A percentile compares a stretch with the other conserved stretches of the same genome.
These are phyloP conservation scores for Crithidia expoeki DNA, from an alignment of 208 protist genomes.

Conservation along the genomic window DNA sequence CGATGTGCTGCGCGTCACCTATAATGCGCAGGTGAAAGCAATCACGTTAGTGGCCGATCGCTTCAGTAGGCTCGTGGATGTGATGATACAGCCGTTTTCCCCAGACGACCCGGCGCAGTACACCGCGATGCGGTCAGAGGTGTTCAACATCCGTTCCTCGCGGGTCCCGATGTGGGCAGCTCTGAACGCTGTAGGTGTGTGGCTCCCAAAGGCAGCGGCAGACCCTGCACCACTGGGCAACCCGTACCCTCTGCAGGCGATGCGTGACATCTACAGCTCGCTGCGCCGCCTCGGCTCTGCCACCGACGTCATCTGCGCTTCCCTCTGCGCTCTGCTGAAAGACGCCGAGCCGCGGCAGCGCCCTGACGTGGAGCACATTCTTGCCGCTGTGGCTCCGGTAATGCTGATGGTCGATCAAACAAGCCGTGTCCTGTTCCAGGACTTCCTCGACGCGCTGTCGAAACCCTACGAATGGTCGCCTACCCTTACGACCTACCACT, in stretches of 20 bases:
- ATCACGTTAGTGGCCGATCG: constrained; percentile 35
- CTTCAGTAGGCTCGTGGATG: constrained; percentile 41
- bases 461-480: constrained; percentile 43
- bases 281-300: constrained; percentile 54
- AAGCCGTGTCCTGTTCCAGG: constrained; percentile 41
- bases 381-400: constrained; percentile 27
- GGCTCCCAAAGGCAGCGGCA: constrained; percentile 42
- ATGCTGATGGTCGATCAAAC: constrained; percentile 40
- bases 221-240: constrained; percentile 54
- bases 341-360: not conserved
- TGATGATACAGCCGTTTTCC: constrained; percentile 33
- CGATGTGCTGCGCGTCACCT: constrained; percentile 46
- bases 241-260: constrained; percentile 45
- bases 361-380: constrained; percentile 5
- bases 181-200: constrained; percentile 31
- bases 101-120: constrained; percentile 21
- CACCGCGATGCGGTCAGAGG: constrained; percentile 5
- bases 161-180: constrained; percentile 38
- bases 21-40: constrained; percentile 36
- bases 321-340: constrained; percentile 18
- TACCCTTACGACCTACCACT: constrained; percentile 31
- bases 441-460: constrained; percentile 53
- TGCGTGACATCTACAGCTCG: constrained; percentile 56
- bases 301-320: constrained; percentile 44
- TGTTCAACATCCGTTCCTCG: not conserved